These are phyloP conservation scores for Umbelopsis sp. DNA, from an alignment of 192 early-diverging fungal species.

Conservation along the genomic window DNA sequence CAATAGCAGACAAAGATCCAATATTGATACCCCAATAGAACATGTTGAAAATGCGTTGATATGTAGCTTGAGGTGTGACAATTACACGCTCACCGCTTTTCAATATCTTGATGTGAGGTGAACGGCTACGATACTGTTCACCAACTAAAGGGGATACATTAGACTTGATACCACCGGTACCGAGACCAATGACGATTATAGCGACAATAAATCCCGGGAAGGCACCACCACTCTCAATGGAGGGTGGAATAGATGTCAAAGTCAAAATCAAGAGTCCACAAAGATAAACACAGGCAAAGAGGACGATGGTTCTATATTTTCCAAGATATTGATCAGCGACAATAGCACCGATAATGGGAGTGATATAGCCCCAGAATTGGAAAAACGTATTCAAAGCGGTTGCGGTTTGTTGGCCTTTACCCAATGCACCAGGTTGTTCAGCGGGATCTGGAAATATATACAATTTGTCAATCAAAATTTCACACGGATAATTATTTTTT, in stretches of 20 bases:
- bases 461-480: conserved; percentile 5
- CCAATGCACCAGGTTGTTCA: conserved; percentile 52
- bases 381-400: conserved; percentile 60
- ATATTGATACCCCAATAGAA: conserved; percentile 83
- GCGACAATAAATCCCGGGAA: conserved; percentile 67
- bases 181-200: conserved; percentile 72
- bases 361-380: conserved; percentile 55
- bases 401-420: conserved; percentile 52
- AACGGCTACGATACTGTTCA: conserved; percentile 63
- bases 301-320: conserved; percentile 73
- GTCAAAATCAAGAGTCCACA: conserved; percentile 64
- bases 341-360: conserved; percentile 55
- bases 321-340: conserved; percentile 74
- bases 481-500: background rate
- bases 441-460: conserved; percentile 25
- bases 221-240: conserved; percentile 55
- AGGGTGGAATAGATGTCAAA: conserved; percentile 58
- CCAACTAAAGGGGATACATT: conserved; percentile 74
- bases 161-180: conserved; percentile 79
- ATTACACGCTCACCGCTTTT: conserved; percentile 63
- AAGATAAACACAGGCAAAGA: conserved; percentile 67
- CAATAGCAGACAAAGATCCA: conserved; percentile 65
- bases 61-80: conserved; percentile 67
- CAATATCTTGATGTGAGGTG: conserved; percentile 61
- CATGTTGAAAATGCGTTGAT: conserved; percentile 82